Base-by-base conservation (phyloP, 2,329 filamentous ascomycete genomes). In the Cercospora zeae-maydis region DNA sequence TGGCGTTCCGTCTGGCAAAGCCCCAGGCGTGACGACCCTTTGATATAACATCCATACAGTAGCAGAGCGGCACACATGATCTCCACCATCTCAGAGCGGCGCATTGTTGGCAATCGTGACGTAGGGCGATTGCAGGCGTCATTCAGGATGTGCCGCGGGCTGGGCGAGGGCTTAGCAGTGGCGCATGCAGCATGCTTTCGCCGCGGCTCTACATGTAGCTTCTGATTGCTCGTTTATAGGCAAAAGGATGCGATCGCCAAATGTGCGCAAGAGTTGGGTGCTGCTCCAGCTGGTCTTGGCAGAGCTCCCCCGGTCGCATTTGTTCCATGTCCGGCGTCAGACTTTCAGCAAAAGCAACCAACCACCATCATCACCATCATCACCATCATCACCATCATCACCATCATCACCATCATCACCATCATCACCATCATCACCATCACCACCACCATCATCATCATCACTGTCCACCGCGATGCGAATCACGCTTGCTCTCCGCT, bases 121-220 rank as follows among this genome's bases (percentile, higher is more conserved):
- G 54, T 57, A 27, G 54, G 11, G 16, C 24, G 24, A 27, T 57
- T 37, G 27, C 19, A 16, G 24, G 42, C 54, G 54, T 57, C 54
- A 57, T 57, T 45, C 37, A 42, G 53, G 16, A 30, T 31, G 54
- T 4, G 36, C 54, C 54, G 34, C 34, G 54, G 53, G 21, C 52
- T 62, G 11, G 59, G 52, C 59, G 34, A 31, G 24, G 34, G 19
- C 37, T 61, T 49, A 14, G 30, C 27, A 16, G 39, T 58, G 59
- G 53, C 54, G 54, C 54, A 49, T 53, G 19, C 59, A 53, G 59
- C 45, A 58, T 30, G 37, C 45, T 62, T 62, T 62, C 39, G 8
- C 59, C 59, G 59, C n/a, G 54, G 16, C 10, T 27, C 31, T 30
- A n/a, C n/a, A n/a, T n/a, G n/a, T n/a, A n/a, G n/a, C 24, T 57